Percentiles rank a stretch among this genome's conserved stretches.
Evolutionary conservation across 345 rosid genomes (phyloP).

Genomic region (Linum lewisii): DNA sequence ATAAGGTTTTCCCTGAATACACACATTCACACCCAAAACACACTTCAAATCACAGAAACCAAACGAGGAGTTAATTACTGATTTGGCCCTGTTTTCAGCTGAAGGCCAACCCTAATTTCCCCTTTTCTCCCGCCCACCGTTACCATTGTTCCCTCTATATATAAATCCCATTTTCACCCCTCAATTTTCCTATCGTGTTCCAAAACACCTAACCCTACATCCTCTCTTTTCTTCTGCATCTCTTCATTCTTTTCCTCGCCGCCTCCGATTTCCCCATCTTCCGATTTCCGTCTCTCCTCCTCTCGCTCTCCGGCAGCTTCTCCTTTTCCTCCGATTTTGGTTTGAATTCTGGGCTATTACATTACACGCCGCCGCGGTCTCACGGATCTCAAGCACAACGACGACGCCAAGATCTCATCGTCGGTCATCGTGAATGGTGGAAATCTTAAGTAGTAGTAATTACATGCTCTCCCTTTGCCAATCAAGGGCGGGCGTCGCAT

Average conservation of each 20-base stretch:
- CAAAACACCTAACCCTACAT: no score
- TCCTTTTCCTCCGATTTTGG: background rate
- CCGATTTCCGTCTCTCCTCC: background rate
- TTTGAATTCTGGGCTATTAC: background rate
- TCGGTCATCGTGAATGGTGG: slow-evolving; percentile 86
- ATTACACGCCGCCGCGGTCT: background rate
- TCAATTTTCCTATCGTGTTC: no score
- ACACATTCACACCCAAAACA: no score
- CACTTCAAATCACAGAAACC: no score
- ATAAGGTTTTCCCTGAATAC: no score
- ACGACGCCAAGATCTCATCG: slow-evolving; percentile 5
- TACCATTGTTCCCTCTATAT: no score
- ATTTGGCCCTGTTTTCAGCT: no score
- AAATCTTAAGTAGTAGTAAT: slow-evolving; percentile 40
- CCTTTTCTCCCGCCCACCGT: no score
- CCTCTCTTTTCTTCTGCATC: background rate
- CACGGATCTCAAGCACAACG: background rate
- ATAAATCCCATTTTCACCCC: no score
- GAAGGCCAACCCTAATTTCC: no score
- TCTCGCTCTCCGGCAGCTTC: background rate
- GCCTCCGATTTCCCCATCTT: background rate
- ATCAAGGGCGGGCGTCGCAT: slow-evolving; percentile 72
- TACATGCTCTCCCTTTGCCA: slow-evolving; percentile 79
- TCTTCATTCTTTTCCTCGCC: background rate
- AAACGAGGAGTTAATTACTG: no score